phyloP scores from a whole-genome alignment of 768 basidiomycete genomes.

The Psilocybe sp. region DNA sequence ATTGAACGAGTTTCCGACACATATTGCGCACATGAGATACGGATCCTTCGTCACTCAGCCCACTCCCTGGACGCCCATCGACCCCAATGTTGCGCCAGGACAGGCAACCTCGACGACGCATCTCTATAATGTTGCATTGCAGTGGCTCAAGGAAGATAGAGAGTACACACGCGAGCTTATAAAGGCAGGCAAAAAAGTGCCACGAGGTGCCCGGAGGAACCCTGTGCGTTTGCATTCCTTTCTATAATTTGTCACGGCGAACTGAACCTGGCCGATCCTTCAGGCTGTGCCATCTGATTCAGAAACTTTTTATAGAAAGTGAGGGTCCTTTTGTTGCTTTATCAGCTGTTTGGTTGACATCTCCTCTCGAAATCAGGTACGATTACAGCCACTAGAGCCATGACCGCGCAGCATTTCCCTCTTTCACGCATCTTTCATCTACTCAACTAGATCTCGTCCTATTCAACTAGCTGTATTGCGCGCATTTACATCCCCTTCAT shows the following conservation, averaged over 20 bases:
- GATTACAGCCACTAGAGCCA: no score
- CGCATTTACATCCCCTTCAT: no score
- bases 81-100: conserved; percentile 8
- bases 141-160: conserved; percentile 87
- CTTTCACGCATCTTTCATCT: no score
- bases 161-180: conserved; percentile 60
- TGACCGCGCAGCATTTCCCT: no score
- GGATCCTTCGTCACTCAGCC: conserved; percentile 71
- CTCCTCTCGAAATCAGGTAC: no score
- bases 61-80: conserved; percentile 58
- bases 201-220: conserved; percentile 56
- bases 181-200: conserved; percentile 47
- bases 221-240: conserved; percentile 35
- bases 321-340: conserved; percentile 27
- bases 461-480: no score
- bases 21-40: conserved; percentile 87
- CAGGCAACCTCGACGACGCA: conserved; percentile 25
- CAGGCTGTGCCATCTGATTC: conserved; percentile 69
- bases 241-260: conserved; percentile 3
- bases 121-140: conserved; percentile 73
- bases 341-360: no score
- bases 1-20: conserved; percentile 86
- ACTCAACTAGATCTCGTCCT: no score
- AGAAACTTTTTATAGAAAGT: conserved; percentile 87
- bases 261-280: conserved; percentile 3